These are phyloP conservation scores for Cylindrotheca closterium DNA, from an alignment of 108 stramenopile genomes.

Conservation along the genomic window DNA sequence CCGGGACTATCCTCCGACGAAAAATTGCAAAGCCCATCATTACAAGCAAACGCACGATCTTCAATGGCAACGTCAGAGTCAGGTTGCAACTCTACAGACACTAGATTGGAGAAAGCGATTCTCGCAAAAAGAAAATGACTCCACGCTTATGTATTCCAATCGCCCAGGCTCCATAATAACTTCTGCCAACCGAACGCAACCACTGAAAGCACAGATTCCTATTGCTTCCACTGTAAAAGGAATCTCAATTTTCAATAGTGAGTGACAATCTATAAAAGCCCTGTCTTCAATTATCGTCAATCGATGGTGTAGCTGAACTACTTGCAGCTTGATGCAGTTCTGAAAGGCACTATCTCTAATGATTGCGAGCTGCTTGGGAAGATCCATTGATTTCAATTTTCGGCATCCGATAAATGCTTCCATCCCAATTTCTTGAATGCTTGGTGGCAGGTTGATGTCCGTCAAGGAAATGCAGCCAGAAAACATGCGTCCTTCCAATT, in stretches of 20 bases:
- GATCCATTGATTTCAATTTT: neutral
- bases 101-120: neutral
- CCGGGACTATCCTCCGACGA: neutral
- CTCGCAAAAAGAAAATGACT: too few species aligned
- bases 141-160: too few species aligned
- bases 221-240: neutral
- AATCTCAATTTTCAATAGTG: neutral
- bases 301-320: neutral
- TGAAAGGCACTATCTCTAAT: neutral
- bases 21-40: neutral
- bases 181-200: too few species aligned
- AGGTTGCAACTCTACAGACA: neutral
- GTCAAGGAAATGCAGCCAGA: neutral
- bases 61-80: neutral
- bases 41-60: neutral
- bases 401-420: neutral
- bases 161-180: too few species aligned
- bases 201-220: neutral
- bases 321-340: neutral
- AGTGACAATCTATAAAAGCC: neutral
- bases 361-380: neutral
- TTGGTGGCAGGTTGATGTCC: neutral
- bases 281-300: neutral
- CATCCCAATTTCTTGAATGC: neutral
- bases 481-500: neutral